Percentiles rank a stretch among this genome's conserved stretches.
These are phyloP conservation scores for Lentinula novae-zelandiae DNA, from an alignment of 1,284 basidiomycete genomes.

Conservation along the genomic window DNA sequence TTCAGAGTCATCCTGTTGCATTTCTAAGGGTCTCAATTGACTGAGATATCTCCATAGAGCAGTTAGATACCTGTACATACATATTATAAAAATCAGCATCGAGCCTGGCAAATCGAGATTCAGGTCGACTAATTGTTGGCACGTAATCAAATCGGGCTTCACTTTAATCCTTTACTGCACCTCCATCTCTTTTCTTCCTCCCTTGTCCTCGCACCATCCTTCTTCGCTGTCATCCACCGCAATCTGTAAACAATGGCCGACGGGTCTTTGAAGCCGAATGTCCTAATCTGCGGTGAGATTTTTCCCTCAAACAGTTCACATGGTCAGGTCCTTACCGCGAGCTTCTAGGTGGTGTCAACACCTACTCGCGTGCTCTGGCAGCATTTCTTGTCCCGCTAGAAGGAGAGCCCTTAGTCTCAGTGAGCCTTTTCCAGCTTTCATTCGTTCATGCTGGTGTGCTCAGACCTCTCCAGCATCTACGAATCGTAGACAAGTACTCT, in stretches of 20 bases:
- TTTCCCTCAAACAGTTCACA: neutral
- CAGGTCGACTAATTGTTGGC: neutral
- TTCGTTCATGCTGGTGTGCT: neutral
- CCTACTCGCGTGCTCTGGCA: constrained; percentile 66
- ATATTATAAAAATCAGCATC: neutral
- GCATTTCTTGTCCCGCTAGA: constrained; percentile 58
- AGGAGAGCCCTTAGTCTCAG: constrained; percentile 68
- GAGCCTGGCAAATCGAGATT: neutral
- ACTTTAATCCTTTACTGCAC: neutral
- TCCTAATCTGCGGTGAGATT: constrained; percentile 73
- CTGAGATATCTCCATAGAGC: neutral
- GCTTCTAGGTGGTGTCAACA: constrained; percentile 68
- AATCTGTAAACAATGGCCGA: constrained; percentile 25
- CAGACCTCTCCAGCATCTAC: constrained; percentile 51
- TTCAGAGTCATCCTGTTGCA: neutral
- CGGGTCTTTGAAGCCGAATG: constrained; percentile 54
- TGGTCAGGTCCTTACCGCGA: constrained; percentile 8
- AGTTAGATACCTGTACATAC: neutral
- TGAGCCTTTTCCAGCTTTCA: constrained; percentile 34
- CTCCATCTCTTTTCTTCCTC: neutral
- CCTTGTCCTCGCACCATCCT: neutral
- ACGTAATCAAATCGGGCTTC: constrained; percentile 4
- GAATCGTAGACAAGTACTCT: constrained; percentile 85
- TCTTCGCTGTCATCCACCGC: constrained; percentile 14
- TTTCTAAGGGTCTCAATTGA: neutral